Base-by-base conservation (phyloP, 1,139 yeast genomes). In the Geotrichum bryndzae region DNA sequence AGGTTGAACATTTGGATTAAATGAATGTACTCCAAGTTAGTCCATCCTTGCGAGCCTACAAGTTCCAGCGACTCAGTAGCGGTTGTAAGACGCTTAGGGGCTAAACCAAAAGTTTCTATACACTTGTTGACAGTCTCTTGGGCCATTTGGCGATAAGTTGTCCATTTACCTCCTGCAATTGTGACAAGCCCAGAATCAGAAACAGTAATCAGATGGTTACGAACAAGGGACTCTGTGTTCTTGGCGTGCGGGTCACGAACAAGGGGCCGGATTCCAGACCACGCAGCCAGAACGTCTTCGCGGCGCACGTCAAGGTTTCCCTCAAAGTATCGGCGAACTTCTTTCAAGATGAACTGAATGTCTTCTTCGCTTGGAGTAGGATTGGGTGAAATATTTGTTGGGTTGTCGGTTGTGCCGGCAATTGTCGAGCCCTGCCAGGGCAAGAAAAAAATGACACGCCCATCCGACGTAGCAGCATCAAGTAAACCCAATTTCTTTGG, bases 371-470 rank as follows among this genome's bases (percentile, higher is more conserved):
- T 80, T 52, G 98, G 96, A 61, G 84, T 80, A 60, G 98, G 98
- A 77, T 86, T 86, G 56, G 71, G 67, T 63, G 73, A 74, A 58
- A 78, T 70, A 67, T 82, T 86, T 62, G 96, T 91, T 62, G 94
- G 90, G 64, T 82, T 80, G 78, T 92, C 98, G 64, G 98, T 92
- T 64, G 98, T 92, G 74, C 98, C 98, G 65, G 97, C 97, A 70
- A 92, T 82, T 56, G 92, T 96, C 75, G 91, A 90, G 18, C 97
- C 97, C 79, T 91, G 97, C 98, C 98, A 92, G 70, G 98, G 98
- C 76, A 92, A 81, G 79, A 92, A 92, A 79, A 92, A 92, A 88
- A 92, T 89, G 64, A 92, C 98, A 77, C 98, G 86, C 63, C 98
- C 98, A 73, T 92, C 98, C 52, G 95, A 81, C 60, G 98, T 92